Percentiles rank a stretch among this genome's conserved stretches.
Evolutionary conservation across 805 yeast species (phyloP).

Genomic region (Candida montana): DNA sequence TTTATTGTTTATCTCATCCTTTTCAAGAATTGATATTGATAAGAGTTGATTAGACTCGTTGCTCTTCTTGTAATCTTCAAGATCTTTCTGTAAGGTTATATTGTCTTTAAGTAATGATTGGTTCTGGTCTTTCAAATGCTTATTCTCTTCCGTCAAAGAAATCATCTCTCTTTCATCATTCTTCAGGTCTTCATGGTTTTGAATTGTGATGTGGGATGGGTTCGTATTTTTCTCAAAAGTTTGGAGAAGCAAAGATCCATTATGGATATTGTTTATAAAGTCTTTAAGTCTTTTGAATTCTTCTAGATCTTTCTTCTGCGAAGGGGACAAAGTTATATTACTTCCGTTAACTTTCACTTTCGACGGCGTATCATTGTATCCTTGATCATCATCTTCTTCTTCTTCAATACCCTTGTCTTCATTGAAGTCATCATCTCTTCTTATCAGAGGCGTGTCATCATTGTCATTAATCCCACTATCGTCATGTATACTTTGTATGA

Average conservation of each 20-base stretch:
- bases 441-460: not conserved
- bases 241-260: constrained; percentile 11
- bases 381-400: constrained; percentile 7
- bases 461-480: constrained; percentile 10
- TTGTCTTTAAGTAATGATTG: not conserved
- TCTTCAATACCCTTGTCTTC: constrained; percentile 4
- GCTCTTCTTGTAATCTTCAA: not conserved
- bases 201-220: not conserved
- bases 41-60: not conserved
- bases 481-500: constrained; percentile 15
- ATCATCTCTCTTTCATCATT: not conserved
- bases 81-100: not conserved
- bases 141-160: not conserved
- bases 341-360: constrained; percentile 11
- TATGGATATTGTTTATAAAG: constrained; percentile 8
- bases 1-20: not conserved
- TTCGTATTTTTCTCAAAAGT: not conserved
- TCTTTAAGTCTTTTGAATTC: constrained; percentile 18
- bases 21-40: not conserved
- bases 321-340: not conserved
- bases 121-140: not conserved
- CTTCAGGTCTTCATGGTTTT: not conserved
- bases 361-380: constrained; percentile 22
- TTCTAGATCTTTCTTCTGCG: constrained; percentile 12
- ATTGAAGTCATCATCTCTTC: not conserved